These are phyloP conservation scores for Kwoniella mangroviensis DNA, from an alignment of 768 basidiomycete genomes.

Conservation along the genomic window DNA sequence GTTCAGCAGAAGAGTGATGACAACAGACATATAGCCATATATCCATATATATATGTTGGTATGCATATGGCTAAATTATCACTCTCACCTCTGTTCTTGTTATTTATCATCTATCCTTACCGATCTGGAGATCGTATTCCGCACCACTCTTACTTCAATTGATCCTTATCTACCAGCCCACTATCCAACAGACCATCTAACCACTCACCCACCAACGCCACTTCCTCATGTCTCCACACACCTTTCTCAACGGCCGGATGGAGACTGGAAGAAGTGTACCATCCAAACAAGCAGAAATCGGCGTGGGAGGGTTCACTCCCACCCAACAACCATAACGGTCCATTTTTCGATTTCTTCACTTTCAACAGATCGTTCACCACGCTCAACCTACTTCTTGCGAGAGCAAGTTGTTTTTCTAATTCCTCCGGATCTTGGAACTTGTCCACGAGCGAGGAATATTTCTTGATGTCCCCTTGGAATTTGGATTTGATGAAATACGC, in stretches of 20 bases:
- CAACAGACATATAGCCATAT: too few relatives aligned
- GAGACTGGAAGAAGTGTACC: conserved; percentile 15
- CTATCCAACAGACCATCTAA: conserved; percentile 21
- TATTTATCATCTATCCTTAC: too few relatives aligned
- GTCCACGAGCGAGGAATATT: background rate
- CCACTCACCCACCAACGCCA: conserved; percentile 23
- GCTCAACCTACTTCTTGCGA: conserved; percentile 6
- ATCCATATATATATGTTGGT: too few relatives aligned
- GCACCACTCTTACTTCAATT: background rate
- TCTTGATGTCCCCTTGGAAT: conserved; percentile 8
- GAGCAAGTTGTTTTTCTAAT: conserved; percentile 8
- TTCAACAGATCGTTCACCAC: conserved; percentile 16
- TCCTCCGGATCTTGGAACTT: conserved; percentile 4
- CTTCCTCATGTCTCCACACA: conserved; percentile 26
- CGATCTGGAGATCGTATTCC: background rate
- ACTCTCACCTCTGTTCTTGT: too few relatives aligned
- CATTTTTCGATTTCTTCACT: conserved; percentile 12
- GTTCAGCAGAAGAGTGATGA: too few relatives aligned
- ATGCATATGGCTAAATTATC: too few relatives aligned
- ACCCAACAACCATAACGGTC: conserved; percentile 18
- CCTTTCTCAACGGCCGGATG: conserved; percentile 20
- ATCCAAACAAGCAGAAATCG: conserved; percentile 25
- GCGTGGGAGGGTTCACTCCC: conserved; percentile 21
- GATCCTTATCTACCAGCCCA: conserved; percentile 26
- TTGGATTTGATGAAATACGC: conserved; percentile 22